Percentiles rank a stretch among this genome's conserved stretches.
These are phyloP conservation scores for Mycena capillaripes DNA, from an alignment of 768 basidiomycete genomes.

Conservation along the genomic window DNA sequence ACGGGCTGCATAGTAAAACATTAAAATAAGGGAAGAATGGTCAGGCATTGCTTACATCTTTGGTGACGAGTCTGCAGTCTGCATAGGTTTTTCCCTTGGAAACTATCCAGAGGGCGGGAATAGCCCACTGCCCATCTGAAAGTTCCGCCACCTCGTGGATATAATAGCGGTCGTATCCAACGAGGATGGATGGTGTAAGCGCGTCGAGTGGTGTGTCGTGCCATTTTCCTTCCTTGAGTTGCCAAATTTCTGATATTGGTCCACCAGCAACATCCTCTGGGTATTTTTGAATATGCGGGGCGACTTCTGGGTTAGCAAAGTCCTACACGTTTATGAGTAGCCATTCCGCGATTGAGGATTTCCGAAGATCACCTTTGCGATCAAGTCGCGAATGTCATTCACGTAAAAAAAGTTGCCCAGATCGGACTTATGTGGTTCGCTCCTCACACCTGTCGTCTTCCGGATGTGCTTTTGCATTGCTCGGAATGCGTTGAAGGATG, in stretches of 20 bases:
- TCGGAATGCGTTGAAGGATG: slow-evolving; percentile 42
- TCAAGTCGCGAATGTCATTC: too few relatives aligned
- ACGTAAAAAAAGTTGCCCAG: slow-evolving; percentile 27
- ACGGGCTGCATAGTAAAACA: background rate
- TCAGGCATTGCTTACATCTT: background rate
- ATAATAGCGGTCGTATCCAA: slow-evolving; percentile 42
- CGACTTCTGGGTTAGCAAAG: slow-evolving; percentile 47
- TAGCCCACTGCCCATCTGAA: slow-evolving; percentile 1
- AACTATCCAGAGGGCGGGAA: slow-evolving; percentile 17
- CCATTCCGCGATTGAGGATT: too few relatives aligned
- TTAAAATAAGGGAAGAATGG: too few relatives aligned
- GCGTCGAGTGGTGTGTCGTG: slow-evolving; percentile 32
- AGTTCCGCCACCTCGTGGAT: too few relatives aligned
- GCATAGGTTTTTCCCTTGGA: background rate
- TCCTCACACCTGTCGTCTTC: slow-evolving; percentile 21
- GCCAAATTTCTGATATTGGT: slow-evolving; percentile 49
- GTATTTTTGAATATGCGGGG: slow-evolving; percentile 44
- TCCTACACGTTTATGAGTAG: too few relatives aligned
- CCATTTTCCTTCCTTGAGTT: slow-evolving; percentile 45
- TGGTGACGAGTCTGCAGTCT: background rate
- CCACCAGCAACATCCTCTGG: slow-evolving; percentile 44
- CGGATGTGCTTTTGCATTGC: slow-evolving; percentile 40
- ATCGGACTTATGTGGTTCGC: slow-evolving; percentile 21
- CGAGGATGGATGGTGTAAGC: slow-evolving; percentile 42
- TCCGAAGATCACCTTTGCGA: too few relatives aligned